Base-by-base conservation (phyloP, 1,284 basidiomycete species). In the Rhodotorula sp. region DNA sequence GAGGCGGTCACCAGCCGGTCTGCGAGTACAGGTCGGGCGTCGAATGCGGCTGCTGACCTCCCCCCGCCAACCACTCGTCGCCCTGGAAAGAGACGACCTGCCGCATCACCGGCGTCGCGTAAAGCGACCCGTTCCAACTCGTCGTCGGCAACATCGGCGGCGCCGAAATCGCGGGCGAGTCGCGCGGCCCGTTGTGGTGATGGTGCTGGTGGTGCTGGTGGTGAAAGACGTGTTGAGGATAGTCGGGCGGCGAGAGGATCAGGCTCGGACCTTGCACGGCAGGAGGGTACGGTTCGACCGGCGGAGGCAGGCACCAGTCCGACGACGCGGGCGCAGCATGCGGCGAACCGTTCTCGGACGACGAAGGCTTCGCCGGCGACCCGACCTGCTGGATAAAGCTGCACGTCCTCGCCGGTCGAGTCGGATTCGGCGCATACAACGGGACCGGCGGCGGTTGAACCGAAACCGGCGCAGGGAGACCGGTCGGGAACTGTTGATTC, bases 21-120 rank as follows among this genome's bases (percentile, higher is more conserved):
- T 55, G 54, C 54, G 54, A 55, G 26, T 55, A 55, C 14, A 55
- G 14, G 16, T 55, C 54, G 54, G 54, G 54, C 54, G 54, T 55
- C 54, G 54, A 55, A 26, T 55, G 52, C 52, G 52, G n/a, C 15
- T 55, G 52, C 52, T n/a, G n/a, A 12, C 15, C 34, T 38, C 34
- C n/a, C 15, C 5, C n/a, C 10, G 28, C 26, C 28, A 28, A 18
- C 54, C 54, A 55, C 26, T n/a, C 28, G 54, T 55, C 54, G 26
- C 12, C n/a, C 28, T 12, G 26, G 26, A 28, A 55, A 12, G 54
- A 28, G 12, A 14, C n/a, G 14, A 26, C 16, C 12, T 12, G 12
- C 12, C 26, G 28, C 23, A 16, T 14, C 54, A 26, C 28, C 49
- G 23, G 49, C 19, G n/a, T 12, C 16, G 26, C 16, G 54, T 55